Conservation (phyloP, 192 early-diverging fungal species). For the Backusella morwellensis region DNA sequence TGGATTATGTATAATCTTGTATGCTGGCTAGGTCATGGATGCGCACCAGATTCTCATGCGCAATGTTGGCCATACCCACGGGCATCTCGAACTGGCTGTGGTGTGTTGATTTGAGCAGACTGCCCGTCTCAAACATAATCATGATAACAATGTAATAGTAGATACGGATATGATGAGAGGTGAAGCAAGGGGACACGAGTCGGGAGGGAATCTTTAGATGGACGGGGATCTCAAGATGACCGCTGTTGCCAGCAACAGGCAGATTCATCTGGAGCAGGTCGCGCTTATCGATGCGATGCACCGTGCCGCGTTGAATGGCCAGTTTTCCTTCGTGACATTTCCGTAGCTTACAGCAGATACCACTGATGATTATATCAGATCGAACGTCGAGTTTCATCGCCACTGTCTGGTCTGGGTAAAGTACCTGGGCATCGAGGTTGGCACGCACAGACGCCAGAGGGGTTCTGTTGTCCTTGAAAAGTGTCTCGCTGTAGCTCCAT, state of each 20-base stretch:
- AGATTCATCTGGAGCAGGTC: not conserved
- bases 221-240: not conserved
- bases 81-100: conserved; percentile 16
- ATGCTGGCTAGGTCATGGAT: conserved; percentile 15
- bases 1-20: not conserved
- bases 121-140: conserved; percentile 16
- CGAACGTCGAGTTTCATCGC: not conserved
- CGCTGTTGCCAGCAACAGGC: not conserved
- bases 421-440: conserved; percentile 18
- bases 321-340: conserved; percentile 30
- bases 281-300: conserved; percentile 17
- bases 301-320: conserved; percentile 15
- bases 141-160: conserved; percentile 23
- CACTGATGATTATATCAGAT: conserved; percentile 3
- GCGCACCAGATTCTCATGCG: conserved; percentile 16
- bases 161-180: conserved; percentile 22
- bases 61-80: conserved; percentile 21
- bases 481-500: conserved; percentile 20
- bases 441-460: conserved; percentile 16
- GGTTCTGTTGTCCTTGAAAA: conserved; percentile 26
- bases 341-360: conserved; percentile 11
- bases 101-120: conserved; percentile 25
- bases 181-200: conserved; percentile 26
- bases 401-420: conserved; percentile 20
- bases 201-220: conserved; percentile 22